phyloP scores from a whole-genome alignment of 2,329 filamentous ascomycete species.

The Decorospora gaudefroyi region DNA sequence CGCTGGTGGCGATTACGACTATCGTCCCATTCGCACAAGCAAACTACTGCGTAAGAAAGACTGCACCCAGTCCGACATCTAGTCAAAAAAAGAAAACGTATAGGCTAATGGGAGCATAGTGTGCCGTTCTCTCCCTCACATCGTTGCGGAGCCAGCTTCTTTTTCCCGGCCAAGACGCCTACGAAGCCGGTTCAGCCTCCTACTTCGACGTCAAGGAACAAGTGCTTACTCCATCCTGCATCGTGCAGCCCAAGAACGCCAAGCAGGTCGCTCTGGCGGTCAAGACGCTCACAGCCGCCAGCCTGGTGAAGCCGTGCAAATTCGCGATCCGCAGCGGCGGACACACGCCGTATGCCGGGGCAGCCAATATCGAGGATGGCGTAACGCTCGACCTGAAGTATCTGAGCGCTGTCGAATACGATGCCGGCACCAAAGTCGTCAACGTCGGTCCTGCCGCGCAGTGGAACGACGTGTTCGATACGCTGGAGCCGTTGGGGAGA shows the following conservation, averaged over 20 bases:
- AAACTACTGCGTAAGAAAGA: slow-evolving; percentile 13
- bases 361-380: slow-evolving; percentile 35
- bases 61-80: not conserved
- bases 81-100: not conserved
- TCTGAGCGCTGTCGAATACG: slow-evolving; percentile 26
- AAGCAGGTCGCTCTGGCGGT: slow-evolving; percentile 26
- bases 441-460: slow-evolving; percentile 31
- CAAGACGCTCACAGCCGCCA: slow-evolving; percentile 16
- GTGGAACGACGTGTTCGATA: slow-evolving; percentile 34
- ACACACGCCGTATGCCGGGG: slow-evolving; percentile 31
- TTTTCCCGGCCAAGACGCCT: slow-evolving; percentile 21
- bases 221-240: slow-evolving; percentile 26
- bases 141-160: slow-evolving; percentile 17
- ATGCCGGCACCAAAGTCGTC: slow-evolving; percentile 20
- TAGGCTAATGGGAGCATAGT: slow-evolving; percentile 8
- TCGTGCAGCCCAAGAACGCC: slow-evolving; percentile 27
- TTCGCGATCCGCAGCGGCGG: slow-evolving; percentile 36
- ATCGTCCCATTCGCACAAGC: slow-evolving; percentile 7
- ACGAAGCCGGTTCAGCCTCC: slow-evolving; percentile 17
- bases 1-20: slow-evolving; percentile 15
- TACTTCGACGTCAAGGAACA: slow-evolving; percentile 34
- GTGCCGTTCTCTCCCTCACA: slow-evolving; percentile 10
- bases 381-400: slow-evolving; percentile 35
- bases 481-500: slow-evolving; percentile 29
- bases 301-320: slow-evolving; percentile 14